Conservation (phyloP, 805 yeast species). For the Candida chauliodis region DNA sequence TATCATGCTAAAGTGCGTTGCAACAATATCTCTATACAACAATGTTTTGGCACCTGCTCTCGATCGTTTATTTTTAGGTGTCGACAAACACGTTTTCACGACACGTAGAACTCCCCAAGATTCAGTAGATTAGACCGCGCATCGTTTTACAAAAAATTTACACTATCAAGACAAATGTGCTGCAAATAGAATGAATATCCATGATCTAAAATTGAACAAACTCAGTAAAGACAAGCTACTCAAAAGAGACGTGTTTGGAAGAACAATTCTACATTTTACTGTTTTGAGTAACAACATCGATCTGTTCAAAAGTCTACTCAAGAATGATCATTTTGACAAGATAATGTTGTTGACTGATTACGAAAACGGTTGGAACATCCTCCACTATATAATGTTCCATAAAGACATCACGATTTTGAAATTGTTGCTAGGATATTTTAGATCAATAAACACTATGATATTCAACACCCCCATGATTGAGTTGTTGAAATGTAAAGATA, state of each 20-base stretch:
- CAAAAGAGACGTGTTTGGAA: constrained; percentile 67
- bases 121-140: too few relatives aligned
- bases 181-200: constrained; percentile 9
- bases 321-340: constrained; percentile 44
- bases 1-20: too few relatives aligned
- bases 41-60: too few relatives aligned
- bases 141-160: neutral
- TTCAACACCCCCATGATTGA: constrained; percentile 8
- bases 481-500: constrained; percentile 54
- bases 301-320: constrained; percentile 43
- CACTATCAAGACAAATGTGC: constrained; percentile 11
- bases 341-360: constrained; percentile 46
- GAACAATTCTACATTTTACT: constrained; percentile 58
- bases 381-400: constrained; percentile 65
- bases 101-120: too few relatives aligned
- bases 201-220: constrained; percentile 8
- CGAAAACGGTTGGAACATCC: constrained; percentile 80
- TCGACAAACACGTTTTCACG: too few relatives aligned
- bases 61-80: too few relatives aligned
- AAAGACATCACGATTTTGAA: constrained; percentile 56
- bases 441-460: constrained; percentile 5
- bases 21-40: too few relatives aligned
- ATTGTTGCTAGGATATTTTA: constrained; percentile 26
- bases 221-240: constrained; percentile 33
- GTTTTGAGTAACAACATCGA: constrained; percentile 49